A percentile compares a stretch with the other conserved stretches of the same genome.
phyloP scores from a whole-genome alignment of 2,329 filamentous ascomycete genomes.

The Trichoderma sp. region DNA sequence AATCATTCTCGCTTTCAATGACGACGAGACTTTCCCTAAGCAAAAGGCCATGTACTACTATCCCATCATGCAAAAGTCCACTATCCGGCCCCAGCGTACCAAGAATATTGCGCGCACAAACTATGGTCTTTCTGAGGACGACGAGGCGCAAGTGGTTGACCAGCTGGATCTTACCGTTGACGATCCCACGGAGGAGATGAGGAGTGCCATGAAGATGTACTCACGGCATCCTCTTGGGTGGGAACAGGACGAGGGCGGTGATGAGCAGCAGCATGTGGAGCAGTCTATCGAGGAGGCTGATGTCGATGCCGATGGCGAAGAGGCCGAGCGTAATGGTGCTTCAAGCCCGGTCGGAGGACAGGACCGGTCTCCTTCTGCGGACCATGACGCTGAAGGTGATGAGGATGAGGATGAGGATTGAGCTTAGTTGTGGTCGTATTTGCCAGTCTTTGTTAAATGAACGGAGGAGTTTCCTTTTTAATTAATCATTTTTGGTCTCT shows the following conservation, averaged over 20 bases:
- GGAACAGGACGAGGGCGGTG: constrained; percentile 38
- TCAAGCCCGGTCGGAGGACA: constrained; percentile 26
- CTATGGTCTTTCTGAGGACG: constrained; percentile 45
- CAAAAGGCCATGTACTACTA: constrained; percentile 68
- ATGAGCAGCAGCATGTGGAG: constrained; percentile 19
- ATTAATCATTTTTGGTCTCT: not conserved
- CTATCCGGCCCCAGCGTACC: constrained; percentile 62
- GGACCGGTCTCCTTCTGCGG: constrained; percentile 36
- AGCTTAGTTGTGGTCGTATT: not conserved
- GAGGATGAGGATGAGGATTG: constrained; percentile 33
- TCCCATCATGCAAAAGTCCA: constrained; percentile 64
- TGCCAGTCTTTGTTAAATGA: not conserved
- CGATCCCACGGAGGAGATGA: constrained; percentile 57
- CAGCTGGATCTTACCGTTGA: constrained; percentile 57
- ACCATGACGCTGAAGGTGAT: constrained; percentile 52
- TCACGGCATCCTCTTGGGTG: constrained; percentile 54
- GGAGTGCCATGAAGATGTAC: constrained; percentile 53
- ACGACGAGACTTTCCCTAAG: constrained; percentile 51
- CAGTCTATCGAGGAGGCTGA: constrained; percentile 24
- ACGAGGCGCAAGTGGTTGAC: constrained; percentile 55
- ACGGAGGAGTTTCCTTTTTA: not conserved
- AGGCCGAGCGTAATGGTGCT: constrained; percentile 30
- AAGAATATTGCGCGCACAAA: constrained; percentile 61
- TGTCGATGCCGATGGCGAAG: constrained; percentile 30
- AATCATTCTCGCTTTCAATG: constrained; percentile 60